Conservation (phyloP, 108 stramenopile species). For the Seminavis robusta region DNA sequence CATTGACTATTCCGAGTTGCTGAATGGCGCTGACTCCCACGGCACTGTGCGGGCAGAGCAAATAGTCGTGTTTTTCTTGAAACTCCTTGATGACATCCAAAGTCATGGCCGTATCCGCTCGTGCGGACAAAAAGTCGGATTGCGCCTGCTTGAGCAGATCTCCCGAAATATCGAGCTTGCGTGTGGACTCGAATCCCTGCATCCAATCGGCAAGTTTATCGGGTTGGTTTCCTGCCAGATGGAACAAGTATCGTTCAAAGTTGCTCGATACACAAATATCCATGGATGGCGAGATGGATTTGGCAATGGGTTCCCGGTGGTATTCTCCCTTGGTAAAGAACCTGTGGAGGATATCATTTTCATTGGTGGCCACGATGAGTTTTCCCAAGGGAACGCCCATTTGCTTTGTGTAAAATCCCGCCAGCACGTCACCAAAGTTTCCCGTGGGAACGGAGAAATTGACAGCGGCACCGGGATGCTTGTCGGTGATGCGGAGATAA, state of each 20-base stretch:
- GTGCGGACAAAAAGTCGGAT: constrained; percentile 84
- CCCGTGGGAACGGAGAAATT: constrained; percentile 96
- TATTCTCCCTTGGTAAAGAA: constrained; percentile 96
- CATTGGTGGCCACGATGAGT: constrained; percentile 96
- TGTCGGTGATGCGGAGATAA: constrained; percentile 87
- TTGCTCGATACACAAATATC: constrained; percentile 98
- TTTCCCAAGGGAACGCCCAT: constrained; percentile 96
- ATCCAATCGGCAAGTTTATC: constrained; percentile 85
- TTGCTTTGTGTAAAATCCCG: constrained; percentile 97
- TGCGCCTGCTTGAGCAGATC: constrained; percentile 77
- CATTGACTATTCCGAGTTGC: constrained; percentile 52
- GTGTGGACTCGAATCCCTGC: constrained; percentile 88
- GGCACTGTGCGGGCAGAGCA: constrained; percentile 96
- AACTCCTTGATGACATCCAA: constrained; percentile 79
- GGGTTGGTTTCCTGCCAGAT: constrained; percentile 88
- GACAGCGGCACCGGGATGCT: constrained; percentile 42
- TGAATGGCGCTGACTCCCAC: constrained; percentile 91
- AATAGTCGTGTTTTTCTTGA: constrained; percentile 81
- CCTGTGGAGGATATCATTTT: constrained; percentile 98
- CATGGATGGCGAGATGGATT: constrained; percentile 95
- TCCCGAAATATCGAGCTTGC: constrained; percentile 81
- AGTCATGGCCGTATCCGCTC: constrained; percentile 81
- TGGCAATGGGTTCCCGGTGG: constrained; percentile 75
- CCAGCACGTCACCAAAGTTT: constrained; percentile 98
- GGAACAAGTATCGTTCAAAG: constrained; percentile 97